These are phyloP conservation scores for Aspergillus sp. DNA, from an alignment of 2,329 filamentous ascomycete species.

Conservation along the genomic window DNA sequence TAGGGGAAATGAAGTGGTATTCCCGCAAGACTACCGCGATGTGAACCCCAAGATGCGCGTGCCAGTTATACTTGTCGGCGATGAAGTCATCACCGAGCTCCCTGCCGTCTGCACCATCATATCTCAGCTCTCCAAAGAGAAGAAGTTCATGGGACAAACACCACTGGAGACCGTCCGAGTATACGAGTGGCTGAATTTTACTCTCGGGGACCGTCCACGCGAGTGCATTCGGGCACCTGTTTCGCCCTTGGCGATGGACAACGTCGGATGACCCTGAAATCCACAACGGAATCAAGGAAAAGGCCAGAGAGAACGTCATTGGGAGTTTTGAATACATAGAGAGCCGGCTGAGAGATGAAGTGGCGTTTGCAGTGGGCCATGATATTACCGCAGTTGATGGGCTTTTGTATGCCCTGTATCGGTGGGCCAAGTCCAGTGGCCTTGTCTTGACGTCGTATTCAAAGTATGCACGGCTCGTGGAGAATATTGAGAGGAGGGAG, in stretches of 20 bases:
- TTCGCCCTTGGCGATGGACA: conserved; percentile 25
- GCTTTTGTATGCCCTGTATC: conserved; percentile 34
- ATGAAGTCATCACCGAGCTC: conserved; percentile 32
- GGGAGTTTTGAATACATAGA: background rate
- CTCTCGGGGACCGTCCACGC: conserved; percentile 35
- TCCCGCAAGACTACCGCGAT: conserved; percentile 17
- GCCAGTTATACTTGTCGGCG: conserved; percentile 29
- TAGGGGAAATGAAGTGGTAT: background rate
- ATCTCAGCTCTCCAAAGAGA: conserved; percentile 28
- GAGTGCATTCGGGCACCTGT: conserved; percentile 25
- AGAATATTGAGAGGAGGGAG: background rate
- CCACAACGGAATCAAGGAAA: background rate
- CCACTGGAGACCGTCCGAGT: conserved; percentile 29
- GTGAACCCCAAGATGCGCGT: conserved; percentile 37
- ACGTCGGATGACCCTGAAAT: conserved; percentile 18
- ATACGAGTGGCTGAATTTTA: conserved; percentile 39
- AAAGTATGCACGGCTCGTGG: background rate
- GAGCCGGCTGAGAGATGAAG: background rate
- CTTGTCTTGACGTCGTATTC: background rate
- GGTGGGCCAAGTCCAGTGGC: conserved; percentile 25
- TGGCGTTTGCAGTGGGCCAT: conserved; percentile 20
- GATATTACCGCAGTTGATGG: conserved; percentile 37
- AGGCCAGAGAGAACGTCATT: background rate
- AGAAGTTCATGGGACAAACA: conserved; percentile 29
- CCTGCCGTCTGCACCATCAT: conserved; percentile 35